phyloP scores from a whole-genome alignment of 768 basidiomycete species.

The Suillus occidentalis region DNA sequence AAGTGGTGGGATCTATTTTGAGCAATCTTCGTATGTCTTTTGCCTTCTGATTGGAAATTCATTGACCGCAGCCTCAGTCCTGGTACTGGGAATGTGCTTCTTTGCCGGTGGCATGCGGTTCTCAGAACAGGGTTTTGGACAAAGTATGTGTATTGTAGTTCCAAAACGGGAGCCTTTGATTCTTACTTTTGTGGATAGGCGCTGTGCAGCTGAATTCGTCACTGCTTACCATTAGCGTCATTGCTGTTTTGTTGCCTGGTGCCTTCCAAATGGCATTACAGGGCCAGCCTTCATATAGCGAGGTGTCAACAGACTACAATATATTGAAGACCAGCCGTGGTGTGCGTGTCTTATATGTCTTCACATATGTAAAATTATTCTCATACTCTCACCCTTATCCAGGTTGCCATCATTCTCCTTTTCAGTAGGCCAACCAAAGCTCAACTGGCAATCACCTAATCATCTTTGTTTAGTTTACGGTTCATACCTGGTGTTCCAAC shows the following conservation, averaged over 20 bases:
- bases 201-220: constrained; percentile 75
- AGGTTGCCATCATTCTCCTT: constrained; percentile 79
- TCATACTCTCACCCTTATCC: constrained; percentile 11
- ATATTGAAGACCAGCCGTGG: constrained; percentile 78
- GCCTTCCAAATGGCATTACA: constrained; percentile 69
- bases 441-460: constrained; percentile 3
- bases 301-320: constrained; percentile 36
- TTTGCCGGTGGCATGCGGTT: constrained; percentile 78
- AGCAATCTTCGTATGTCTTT: constrained; percentile 61
- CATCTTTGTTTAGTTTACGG: constrained; percentile 54
- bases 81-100: constrained; percentile 84
- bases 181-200: constrained; percentile 39
- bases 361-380: background rate
- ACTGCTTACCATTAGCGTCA: constrained; percentile 72
- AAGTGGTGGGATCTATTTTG: constrained; percentile 82
- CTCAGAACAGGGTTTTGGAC: constrained; percentile 76
- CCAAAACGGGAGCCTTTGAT: background rate
- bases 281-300: constrained; percentile 15
- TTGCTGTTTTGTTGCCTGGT: constrained; percentile 74
- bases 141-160: constrained; percentile 44
- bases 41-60: background rate
- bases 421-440: constrained; percentile 50
- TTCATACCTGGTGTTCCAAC: constrained; percentile 77
- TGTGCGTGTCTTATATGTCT: constrained; percentile 40
- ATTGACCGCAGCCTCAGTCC: constrained; percentile 44